Evolutionary conservation across 768 basidiomycete genomes (phyloP).

Genomic region (Leccinum broughii): DNA sequence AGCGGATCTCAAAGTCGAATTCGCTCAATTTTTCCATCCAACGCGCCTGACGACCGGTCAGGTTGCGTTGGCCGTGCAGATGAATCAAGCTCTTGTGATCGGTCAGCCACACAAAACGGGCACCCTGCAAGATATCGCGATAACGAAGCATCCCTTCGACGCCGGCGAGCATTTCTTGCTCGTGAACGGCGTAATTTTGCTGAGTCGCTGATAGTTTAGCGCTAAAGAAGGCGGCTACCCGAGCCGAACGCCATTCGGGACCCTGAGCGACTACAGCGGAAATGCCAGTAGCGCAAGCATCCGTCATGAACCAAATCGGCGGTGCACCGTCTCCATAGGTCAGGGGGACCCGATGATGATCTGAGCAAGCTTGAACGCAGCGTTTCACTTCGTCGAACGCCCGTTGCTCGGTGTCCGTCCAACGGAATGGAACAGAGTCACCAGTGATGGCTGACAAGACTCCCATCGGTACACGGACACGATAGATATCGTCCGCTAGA

Average conservation of each 20-base stretch:
- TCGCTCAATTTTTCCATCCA: too few species aligned
- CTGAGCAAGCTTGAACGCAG: neutral
- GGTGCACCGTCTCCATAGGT: neutral
- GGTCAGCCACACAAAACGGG: too few species aligned
- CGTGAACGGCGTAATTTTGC: constrained; percentile 35
- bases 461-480: neutral
- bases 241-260: neutral
- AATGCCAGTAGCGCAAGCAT: neutral
- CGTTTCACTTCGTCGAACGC: neutral
- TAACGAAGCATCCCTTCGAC: too few species aligned
- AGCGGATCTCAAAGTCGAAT: too few species aligned
- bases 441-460: neutral
- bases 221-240: neutral
- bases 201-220: constrained; percentile 21
- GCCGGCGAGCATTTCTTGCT: too few species aligned
- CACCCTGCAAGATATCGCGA: too few species aligned
- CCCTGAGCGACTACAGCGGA: neutral
- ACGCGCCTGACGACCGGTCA: too few species aligned
- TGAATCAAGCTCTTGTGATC: too few species aligned
- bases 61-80: too few species aligned
- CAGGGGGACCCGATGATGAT: neutral
- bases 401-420: neutral
- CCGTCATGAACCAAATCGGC: neutral
- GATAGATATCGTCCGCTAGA: constrained; percentile 5
- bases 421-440: neutral